Evolutionary conservation across 2,329 filamentous ascomycete species (phyloP), one percentile per base, ranked within the genome.

Genomic region (Dactylellina parvicollis): DNA sequence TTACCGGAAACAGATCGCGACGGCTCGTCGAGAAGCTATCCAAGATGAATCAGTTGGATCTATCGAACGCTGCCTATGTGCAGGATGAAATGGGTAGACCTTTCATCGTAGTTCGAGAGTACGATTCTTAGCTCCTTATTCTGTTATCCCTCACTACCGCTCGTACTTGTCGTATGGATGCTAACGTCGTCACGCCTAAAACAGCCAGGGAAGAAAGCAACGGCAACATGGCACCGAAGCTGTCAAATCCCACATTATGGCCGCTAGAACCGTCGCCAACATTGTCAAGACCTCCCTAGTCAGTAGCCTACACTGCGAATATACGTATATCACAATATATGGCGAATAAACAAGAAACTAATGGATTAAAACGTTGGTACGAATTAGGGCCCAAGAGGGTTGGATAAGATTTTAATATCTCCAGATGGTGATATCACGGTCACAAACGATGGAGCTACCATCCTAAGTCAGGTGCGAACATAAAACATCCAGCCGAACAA

Each of bases 331-430:
- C 24, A 47, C 47, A 66, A 44, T 18, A 24, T 30, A 40, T 54
- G 5, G n/a, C 52, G 47, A 32, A 26, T 22, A 16, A 50, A 57
- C 20, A 20, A n/a, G 52, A 50, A 32, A 46, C 54, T 66, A 30
- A 61, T 54, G n/a, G 79, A 26, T 79, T 74, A 47, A 60, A 56
- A 49, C 18, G 20, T 61, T 26, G 54, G 46, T 14, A 47, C 18
- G 36, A 55, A 44, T 44, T 76, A 87, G 86, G 95, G 95, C 55
- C 95, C 95, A 61, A 90, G 95, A 78, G 95, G 95, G 76, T 89
- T 99, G 80, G 95, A 99, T 85, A 99, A 99, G 85, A 99, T 99
- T 80, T 87, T 99, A 78, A 99, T 99, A 79, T 99, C 95, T 56
- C 91, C 95, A 75, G 95, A 99, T 81, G 95, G 95, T 81, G 95